Base-by-base conservation (phyloP, 1,284 basidiomycete species). In the Cutaneotrichosporon daszewskae region DNA sequence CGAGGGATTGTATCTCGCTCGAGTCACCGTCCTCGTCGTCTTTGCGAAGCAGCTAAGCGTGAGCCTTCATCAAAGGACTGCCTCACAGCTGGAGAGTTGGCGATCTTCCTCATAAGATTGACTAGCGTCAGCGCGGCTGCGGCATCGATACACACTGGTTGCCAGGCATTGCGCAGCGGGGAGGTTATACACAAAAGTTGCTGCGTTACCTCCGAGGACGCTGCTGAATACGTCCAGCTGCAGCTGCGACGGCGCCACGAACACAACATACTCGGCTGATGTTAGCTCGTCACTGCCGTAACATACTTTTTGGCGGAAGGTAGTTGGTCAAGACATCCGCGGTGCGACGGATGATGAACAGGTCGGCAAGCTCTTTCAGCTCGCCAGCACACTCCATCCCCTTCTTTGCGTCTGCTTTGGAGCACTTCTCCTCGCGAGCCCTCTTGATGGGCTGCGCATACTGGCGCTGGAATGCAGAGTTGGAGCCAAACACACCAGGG, bases 381-480 rank as follows among this genome's bases (percentile, higher is more conserved):
- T 88, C 83, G 9, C 76, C 74, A 14, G 81, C 80, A 20, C 83
- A 78, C 13, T 79, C 82, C 60, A 82, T 77, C 7, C 94, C 94
- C 0, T 84, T 57, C 59, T 86, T 83, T 16, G 81, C 76, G 37
- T 87, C 84, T 49, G 85, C 83, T 2, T 70, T 57, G 2, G 81
- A 79, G 45, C 84, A 84, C 41, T 82, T 82, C 2, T 87, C 87
- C 14, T 82, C 78, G 32, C 94, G 80, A 57, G 89, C 87, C 59
- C 84, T 87, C 41, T 95, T 69, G 59, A 98, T 98, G 0, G 91
- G 89, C 20, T 71, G 78, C 66, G 97, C 94, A 59, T 90, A 98
- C 5, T 88, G 78, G 53, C 82, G 80, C 41, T 80, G 79, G 67
- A 90, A 89, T 4, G 77, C 77, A 23, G 74, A 71, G 57, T 91